Base-by-base conservation (phyloP, 192 early-diverging fungal species). In the Podila verticillata region DNA sequence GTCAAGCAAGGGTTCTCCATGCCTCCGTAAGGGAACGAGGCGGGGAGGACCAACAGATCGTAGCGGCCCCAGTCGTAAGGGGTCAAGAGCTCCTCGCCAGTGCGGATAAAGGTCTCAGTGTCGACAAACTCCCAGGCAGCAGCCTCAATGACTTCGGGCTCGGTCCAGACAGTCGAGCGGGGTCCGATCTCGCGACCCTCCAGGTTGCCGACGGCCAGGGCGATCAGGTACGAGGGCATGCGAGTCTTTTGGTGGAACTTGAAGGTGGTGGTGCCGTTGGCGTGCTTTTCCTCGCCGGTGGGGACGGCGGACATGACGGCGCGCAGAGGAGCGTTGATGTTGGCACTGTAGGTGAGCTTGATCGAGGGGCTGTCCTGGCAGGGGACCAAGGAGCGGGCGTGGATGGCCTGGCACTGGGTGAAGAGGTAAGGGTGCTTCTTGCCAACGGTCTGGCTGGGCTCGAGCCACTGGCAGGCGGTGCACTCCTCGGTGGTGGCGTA, bases 1-100 rank as follows among this genome's bases (percentile, higher is more conserved):
- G 98, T 98, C 70, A 97, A 82, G 81, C 96, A 97, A 20, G 98
- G 98, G 84, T 99, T 99, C 88, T 99, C 94, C 94, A 97, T 97
- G 61, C 95, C 94, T 54, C 93, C 93, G 57, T 93, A 96, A n/a
- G 93, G 94, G 88, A 95, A 96, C 7, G 90, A 93, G 44, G 93
- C 87, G 31, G 95, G 95, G 49, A 98, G 87, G 48, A 97, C 91
- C 56, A 98, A 88, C 60, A 98, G 85, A 85, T 98, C 97, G 83
- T 98, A 98, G 70, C 92, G 89, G 60, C 97, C 96, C 98, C 98
- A 99, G 64, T 91, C 90, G 72, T 99, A 99, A 26, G 96, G 95
- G 44, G 94, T 96, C 59, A 97, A 84, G 36, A 95, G 75, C 17
- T 87, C 81, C 68, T 94, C 92, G 35, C 92, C 93, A 13, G 84